These are phyloP conservation scores for Tilletia horrida DNA, from an alignment of 1,284 basidiomycete species.

Conservation along the genomic window DNA sequence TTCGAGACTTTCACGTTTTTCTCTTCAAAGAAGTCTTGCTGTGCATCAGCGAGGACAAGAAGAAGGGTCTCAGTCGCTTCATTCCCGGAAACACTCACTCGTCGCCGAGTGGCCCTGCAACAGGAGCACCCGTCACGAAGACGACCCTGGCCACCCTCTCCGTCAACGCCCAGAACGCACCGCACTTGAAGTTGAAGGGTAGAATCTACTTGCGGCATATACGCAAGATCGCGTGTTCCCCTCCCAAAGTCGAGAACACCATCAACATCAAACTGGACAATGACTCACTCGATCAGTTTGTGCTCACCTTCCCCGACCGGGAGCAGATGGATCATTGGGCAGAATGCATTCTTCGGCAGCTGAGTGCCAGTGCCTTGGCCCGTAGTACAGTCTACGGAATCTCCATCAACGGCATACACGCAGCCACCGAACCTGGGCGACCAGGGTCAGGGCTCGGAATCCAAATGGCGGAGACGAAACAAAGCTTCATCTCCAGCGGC, in stretches of 20 bases:
- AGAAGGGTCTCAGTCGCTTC: conserved; percentile 67
- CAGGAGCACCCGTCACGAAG: conserved; percentile 17
- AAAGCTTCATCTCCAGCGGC: neutral
- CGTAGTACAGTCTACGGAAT: conserved; percentile 8
- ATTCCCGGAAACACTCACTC: conserved; percentile 62
- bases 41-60: conserved; percentile 90
- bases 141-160: neutral
- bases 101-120: conserved; percentile 54
- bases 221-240: conserved; percentile 74
- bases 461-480: neutral
- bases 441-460: neutral
- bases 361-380: neutral
- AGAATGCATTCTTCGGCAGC: conserved; percentile 1
- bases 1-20: conserved; percentile 89
- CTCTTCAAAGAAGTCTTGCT: conserved; percentile 94
- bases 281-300: conserved; percentile 84
- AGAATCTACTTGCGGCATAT: conserved; percentile 92
- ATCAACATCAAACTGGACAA: conserved; percentile 94
- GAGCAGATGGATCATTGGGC: conserved; percentile 60
- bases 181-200: conserved; percentile 83
- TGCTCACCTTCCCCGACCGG: conserved; percentile 75
- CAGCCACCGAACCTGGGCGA: conserved; percentile 3
- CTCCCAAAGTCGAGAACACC: conserved; percentile 70
- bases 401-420: neutral
- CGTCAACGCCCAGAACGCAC: conserved; percentile 57